phyloP scores from a whole-genome alignment of 495 filamentous ascomycete genomes.

The Coniosporium apollinis region DNA sequence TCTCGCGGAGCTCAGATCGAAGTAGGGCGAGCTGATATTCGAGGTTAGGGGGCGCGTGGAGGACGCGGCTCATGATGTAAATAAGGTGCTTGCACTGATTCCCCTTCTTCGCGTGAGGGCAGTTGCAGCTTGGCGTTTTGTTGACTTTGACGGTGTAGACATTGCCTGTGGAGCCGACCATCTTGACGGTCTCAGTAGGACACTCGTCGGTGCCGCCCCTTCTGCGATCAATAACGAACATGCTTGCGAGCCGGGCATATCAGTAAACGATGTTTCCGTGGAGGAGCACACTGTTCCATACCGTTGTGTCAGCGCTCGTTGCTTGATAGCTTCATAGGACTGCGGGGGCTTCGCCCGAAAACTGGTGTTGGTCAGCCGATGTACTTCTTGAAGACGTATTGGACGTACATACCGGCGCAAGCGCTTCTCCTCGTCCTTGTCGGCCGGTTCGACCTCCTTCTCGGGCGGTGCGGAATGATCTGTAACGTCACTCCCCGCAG shows the following conservation, averaged over 20 bases:
- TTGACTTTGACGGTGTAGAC: constrained; percentile 46
- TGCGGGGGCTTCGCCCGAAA: constrained; percentile 19
- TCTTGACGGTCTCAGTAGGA: constrained; percentile 40
- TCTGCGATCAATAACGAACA: constrained; percentile 39
- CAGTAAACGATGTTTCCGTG: neutral
- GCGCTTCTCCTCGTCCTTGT: constrained; percentile 24
- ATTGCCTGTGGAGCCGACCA: constrained; percentile 63
- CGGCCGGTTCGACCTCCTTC: too few species aligned
- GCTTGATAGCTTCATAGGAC: constrained; percentile 25
- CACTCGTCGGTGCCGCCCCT: constrained; percentile 24
- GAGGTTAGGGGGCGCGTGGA: constrained; percentile 44
- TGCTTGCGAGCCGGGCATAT: constrained; percentile 21
- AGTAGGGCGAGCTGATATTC: constrained; percentile 64
- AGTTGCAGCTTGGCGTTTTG: constrained; percentile 45
- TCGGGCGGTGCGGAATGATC: too few species aligned
- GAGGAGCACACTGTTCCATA: constrained; percentile 9
- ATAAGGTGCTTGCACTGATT: constrained; percentile 66
- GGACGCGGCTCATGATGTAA: constrained; percentile 47
- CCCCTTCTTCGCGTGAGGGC: constrained; percentile 42
- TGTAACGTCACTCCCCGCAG: too few species aligned
- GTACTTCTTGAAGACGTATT: neutral
- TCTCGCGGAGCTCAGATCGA: constrained; percentile 42
- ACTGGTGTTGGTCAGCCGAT: constrained; percentile 1
- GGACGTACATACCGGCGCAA: constrained; percentile 22
- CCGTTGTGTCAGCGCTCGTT: constrained; percentile 30